phyloP scores from a whole-genome alignment of 352 stramenopile species.

The Hyaloperonospora brassicae region DNA sequence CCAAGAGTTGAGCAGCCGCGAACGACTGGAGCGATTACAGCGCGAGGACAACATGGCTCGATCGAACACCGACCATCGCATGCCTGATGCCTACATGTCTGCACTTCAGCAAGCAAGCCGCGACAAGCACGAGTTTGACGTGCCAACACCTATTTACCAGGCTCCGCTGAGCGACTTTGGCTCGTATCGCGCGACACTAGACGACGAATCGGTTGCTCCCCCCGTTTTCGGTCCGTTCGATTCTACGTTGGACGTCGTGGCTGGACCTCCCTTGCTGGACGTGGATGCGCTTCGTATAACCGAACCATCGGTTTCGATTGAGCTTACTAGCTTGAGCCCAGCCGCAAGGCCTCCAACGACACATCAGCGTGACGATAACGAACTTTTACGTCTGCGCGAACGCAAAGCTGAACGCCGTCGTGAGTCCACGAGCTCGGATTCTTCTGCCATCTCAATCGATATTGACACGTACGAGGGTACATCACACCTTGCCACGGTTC shows the following conservation, averaged over 20 bases:
- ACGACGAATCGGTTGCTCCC: constrained; percentile 10
- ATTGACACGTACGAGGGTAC: constrained; percentile 51
- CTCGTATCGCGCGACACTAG: constrained; percentile 15
- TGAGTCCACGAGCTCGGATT: constrained; percentile 53
- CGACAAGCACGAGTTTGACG: constrained; percentile 26
- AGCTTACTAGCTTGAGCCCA: constrained; percentile 14
- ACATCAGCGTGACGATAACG: constrained; percentile 7
- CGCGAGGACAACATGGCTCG: constrained; percentile 20
- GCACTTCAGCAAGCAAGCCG: constrained; percentile 26
- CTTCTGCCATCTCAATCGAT: constrained; percentile 60
- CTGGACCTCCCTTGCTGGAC: constrained; percentile 21
- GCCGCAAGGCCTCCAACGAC: constrained; percentile 5
- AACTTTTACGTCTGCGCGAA: constrained; percentile 17
- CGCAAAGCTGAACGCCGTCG: constrained; percentile 17
- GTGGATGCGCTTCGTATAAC: constrained; percentile 27
- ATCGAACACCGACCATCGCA: constrained; percentile 20
- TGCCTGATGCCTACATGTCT: constrained; percentile 31
- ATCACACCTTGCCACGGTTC: constrained; percentile 5
- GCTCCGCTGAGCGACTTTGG: constrained; percentile 23
- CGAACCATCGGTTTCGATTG: constrained; percentile 18
- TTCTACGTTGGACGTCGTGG: constrained; percentile 11
- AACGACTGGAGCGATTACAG: constrained; percentile 24
- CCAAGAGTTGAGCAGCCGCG: constrained; percentile 28
- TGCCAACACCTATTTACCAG: constrained; percentile 20
- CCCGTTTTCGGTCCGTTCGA: constrained; percentile 24